phyloP scores from a whole-genome alignment of 768 basidiomycete species.

The Suillus decipiens region DNA sequence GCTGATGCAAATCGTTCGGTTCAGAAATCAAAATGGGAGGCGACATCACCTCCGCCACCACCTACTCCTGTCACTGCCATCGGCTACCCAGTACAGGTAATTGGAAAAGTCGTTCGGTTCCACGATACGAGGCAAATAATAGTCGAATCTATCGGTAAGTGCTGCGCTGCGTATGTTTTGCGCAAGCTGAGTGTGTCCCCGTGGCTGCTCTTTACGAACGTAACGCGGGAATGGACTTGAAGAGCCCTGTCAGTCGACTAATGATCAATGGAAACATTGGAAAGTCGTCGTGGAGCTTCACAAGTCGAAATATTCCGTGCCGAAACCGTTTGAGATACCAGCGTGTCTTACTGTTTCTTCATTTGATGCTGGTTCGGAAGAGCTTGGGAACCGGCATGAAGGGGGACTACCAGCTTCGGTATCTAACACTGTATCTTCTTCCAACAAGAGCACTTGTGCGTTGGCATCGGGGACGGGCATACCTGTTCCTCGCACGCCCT shows the following conservation, averaged over 20 bases:
- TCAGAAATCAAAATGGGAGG: constrained; percentile 6
- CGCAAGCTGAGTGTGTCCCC: background rate
- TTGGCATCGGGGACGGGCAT: background rate
- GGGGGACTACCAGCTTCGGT: constrained; percentile 13
- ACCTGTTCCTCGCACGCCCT: constrained; percentile 2
- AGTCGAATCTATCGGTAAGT: constrained; percentile 54
- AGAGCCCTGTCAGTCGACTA: constrained; percentile 50
- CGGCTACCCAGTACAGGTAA: constrained; percentile 48
- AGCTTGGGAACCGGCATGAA: constrained; percentile 22
- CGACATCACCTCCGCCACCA: constrained; percentile 9
- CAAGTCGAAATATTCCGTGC: constrained; percentile 47
- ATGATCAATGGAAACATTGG: constrained; percentile 65
- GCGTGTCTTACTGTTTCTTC: constrained; percentile 15
- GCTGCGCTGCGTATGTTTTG: background rate
- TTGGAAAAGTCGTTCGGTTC: constrained; percentile 46
- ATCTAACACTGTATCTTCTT: constrained; percentile 19
- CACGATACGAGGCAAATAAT: constrained; percentile 47
- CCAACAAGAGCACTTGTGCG: background rate
- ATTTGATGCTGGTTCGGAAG: background rate
- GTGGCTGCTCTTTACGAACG: background rate
- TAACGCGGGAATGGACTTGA: constrained; percentile 1
- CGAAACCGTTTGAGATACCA: constrained; percentile 53
- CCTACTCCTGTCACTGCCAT: constrained; percentile 43
- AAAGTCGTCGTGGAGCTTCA: constrained; percentile 54
- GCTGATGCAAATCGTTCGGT: constrained; percentile 12